A percentile compares a stretch with the other conserved stretches of the same genome.
These are phyloP conservation scores for Globisporangium solare DNA, from an alignment of 352 stramenopile genomes.

Conservation along the genomic window DNA sequence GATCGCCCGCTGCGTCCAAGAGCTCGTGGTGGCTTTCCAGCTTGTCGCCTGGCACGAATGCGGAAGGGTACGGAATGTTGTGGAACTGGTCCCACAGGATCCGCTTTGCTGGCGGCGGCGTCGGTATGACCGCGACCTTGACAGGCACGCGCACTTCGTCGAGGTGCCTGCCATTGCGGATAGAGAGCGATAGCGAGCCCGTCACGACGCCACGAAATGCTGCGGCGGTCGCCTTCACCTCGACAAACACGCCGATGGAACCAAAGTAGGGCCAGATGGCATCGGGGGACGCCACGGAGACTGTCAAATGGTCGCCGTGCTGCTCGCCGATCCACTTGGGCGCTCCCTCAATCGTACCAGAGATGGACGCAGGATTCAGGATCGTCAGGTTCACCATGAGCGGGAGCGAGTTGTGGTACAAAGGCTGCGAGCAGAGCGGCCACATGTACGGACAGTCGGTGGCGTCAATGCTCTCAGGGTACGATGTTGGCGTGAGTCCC, in stretches of 20 bases:
- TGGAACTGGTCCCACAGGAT: constrained; percentile 89
- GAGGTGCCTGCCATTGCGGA: constrained; percentile 37
- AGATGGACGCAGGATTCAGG: constrained; percentile 55
- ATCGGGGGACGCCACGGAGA: constrained; percentile 48
- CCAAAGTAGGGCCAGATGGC: constrained; percentile 65
- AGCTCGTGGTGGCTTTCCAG: constrained; percentile 58
- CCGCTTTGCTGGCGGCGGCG: constrained; percentile 34
- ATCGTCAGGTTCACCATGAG: constrained; percentile 85
- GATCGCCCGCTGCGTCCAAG: constrained; percentile 75
- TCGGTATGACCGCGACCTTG: constrained; percentile 42
- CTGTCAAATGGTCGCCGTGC: constrained; percentile 42
- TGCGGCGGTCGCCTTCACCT: constrained; percentile 45
- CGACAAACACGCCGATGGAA: constrained; percentile 64
- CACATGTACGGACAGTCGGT: constrained; percentile 86
- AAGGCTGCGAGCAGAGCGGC: constrained; percentile 75
- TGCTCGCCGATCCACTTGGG: constrained; percentile 45
- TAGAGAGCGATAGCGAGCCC: constrained; percentile 34
- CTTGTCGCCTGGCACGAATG: constrained; percentile 76
- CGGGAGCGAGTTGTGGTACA: constrained; percentile 68
- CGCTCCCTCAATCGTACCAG: constrained; percentile 34
- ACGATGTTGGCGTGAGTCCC: constrained; percentile 31
- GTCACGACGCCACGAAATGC: constrained; percentile 32
- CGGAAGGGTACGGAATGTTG: constrained; percentile 83
- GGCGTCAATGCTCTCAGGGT: constrained; percentile 61
- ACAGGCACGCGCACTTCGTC: constrained; percentile 45